These are phyloP conservation scores for Yamadazyma olivae DNA, from an alignment of 805 yeast species.

Conservation along the genomic window DNA sequence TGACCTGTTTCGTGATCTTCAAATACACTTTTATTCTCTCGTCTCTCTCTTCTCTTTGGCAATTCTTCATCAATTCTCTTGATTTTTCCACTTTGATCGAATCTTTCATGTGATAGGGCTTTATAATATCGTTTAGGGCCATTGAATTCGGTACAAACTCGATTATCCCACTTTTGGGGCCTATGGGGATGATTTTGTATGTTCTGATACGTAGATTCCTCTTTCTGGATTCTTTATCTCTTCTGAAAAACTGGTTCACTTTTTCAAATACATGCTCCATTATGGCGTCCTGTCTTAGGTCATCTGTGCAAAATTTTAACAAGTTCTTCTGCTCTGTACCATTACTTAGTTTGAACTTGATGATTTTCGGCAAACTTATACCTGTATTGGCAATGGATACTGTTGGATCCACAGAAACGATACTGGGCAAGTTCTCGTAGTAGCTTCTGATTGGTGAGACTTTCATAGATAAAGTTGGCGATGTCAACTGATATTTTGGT, in stretches of 20 bases:
- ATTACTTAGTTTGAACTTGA: constrained; percentile 49
- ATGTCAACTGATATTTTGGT: constrained; percentile 1
- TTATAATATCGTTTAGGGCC: constrained; percentile 66
- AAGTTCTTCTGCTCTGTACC: constrained; percentile 61
- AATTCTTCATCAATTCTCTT: constrained; percentile 61
- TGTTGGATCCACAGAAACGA: constrained; percentile 42
- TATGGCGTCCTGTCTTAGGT: constrained; percentile 90
- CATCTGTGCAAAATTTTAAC: constrained; percentile 86
- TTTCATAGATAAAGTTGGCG: constrained; percentile 3
- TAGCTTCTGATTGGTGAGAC: constrained; percentile 30
- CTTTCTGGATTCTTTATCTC: constrained; percentile 53
- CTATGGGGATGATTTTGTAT: constrained; percentile 86
- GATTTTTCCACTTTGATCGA: constrained; percentile 53
- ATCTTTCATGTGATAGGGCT: constrained; percentile 55
- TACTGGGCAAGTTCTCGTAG: constrained; percentile 46
- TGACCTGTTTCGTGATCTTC: constrained; percentile 46
- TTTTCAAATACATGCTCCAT: constrained; percentile 96
- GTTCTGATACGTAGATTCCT: constrained; percentile 69
- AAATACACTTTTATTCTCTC: constrained; percentile 45
- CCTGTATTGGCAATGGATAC: constrained; percentile 77
- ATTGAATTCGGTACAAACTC: constrained; percentile 82
- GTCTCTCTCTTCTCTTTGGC: constrained; percentile 42
- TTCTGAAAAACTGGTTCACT: constrained; percentile 63
- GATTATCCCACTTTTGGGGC: constrained; percentile 82
- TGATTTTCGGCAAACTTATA: constrained; percentile 81